These are phyloP conservation scores for Pichia cactophila DNA, from an alignment of 1,139 yeast genomes.

Conservation along the genomic window DNA sequence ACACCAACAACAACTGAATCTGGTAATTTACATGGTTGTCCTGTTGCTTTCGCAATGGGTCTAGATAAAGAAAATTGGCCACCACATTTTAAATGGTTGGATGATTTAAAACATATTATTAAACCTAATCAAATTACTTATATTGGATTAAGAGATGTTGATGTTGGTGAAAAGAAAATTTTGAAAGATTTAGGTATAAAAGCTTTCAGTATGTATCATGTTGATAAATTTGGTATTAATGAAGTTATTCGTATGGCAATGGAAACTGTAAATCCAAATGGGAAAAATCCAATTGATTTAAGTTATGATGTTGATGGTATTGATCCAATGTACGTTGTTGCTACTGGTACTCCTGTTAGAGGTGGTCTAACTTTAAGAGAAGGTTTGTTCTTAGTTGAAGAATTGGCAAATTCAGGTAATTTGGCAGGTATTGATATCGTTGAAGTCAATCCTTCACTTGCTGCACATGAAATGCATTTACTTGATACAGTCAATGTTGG, in stretches of 20 bases:
- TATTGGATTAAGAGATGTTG: slow-evolving; percentile 93
- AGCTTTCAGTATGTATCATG: slow-evolving; percentile 93
- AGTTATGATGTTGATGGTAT: slow-evolving; percentile 96
- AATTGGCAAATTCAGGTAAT: slow-evolving; percentile 81
- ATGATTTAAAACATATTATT: slow-evolving; percentile 32
- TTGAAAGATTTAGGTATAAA: slow-evolving; percentile 65
- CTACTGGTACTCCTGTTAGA: slow-evolving; percentile 96
- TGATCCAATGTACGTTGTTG: slow-evolving; percentile 91
- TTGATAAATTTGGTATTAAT: slow-evolving; percentile 90
- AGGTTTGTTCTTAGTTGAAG: slow-evolving; percentile 88
- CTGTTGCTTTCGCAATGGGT: slow-evolving; percentile 85
- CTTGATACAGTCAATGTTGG: slow-evolving; percentile 86
- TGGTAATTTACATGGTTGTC: slow-evolving; percentile 96
- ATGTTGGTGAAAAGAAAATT: slow-evolving; percentile 72
- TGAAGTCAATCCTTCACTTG: slow-evolving; percentile 87
- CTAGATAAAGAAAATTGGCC: slow-evolving; percentile 58
- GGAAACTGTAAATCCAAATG: slow-evolving; percentile 66
- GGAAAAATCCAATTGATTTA: slow-evolving; percentile 72
- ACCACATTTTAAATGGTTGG: slow-evolving; percentile 69
- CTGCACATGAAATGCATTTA: slow-evolving; percentile 68
- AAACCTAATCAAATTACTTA: slow-evolving; percentile 72
- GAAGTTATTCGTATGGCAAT: slow-evolving; percentile 90
- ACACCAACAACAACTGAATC: slow-evolving; percentile 80
- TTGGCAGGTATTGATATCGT: slow-evolving; percentile 85
- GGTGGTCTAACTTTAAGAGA: slow-evolving; percentile 94